A percentile compares a stretch with the other conserved stretches of the same genome.
Conservation (phyloP, 176 grass and related monocot species). For the Lolium perenne region DNA sequence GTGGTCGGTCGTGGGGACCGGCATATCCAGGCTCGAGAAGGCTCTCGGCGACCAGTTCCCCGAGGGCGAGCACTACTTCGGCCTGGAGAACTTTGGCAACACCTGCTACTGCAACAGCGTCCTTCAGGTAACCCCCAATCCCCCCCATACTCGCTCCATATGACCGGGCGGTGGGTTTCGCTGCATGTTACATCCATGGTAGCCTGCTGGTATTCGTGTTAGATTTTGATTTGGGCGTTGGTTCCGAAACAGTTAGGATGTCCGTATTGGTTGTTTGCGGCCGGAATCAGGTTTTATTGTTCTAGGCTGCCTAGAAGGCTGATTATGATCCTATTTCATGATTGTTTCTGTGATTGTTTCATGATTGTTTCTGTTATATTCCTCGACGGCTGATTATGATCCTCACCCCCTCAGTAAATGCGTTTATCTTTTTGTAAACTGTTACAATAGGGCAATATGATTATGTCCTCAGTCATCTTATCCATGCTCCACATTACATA, state of each 20-base stretch:
- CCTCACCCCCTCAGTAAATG: background rate
- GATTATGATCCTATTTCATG: too few relatives aligned
- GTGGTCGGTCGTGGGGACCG: constrained; percentile 71
- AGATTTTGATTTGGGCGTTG: background rate
- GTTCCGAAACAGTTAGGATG: constrained; percentile 16
- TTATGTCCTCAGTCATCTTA: constrained; percentile 7
- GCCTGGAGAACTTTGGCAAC: constrained; percentile 97
- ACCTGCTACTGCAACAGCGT: constrained; percentile 99
- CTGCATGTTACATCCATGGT: constrained; percentile 5
- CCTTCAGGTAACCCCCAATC: constrained; percentile 61
- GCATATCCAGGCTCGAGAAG: constrained; percentile 89
- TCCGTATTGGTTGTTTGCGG: background rate
- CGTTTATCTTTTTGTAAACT: too few relatives aligned
- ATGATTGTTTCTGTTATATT: background rate
- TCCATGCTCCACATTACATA: constrained; percentile 9
- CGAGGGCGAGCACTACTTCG: constrained; percentile 94
- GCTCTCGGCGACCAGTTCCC: constrained; percentile 92
- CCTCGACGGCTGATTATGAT: background rate
- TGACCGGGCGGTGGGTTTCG: background rate
- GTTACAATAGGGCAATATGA: background rate
- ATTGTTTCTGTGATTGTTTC: too few relatives aligned
- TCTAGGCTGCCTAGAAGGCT: too few relatives aligned
- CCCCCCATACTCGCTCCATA: background rate
- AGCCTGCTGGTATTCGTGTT: constrained; percentile 15
- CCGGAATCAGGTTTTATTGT: background rate